Percentiles rank a stretch among this genome's conserved stretches.
Evolutionary conservation across 495 filamentous ascomycete species (phyloP).

Genomic region (Apiosordaria backusii): DNA sequence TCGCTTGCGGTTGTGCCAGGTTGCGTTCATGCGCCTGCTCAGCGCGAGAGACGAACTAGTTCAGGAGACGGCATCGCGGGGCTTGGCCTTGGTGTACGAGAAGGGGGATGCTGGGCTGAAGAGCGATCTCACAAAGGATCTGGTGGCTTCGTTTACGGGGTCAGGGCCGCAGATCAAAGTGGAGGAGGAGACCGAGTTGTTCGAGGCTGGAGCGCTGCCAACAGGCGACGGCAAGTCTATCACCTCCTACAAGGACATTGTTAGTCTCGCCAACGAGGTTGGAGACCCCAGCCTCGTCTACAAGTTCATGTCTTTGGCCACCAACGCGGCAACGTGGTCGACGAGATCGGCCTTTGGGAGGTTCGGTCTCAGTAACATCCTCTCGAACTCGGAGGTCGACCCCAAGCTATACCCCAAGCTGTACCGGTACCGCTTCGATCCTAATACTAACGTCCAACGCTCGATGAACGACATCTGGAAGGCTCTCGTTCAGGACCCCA

Average conservation of each 20-base stretch:
- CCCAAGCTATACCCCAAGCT: slow-evolving; percentile 93
- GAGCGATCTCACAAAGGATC: slow-evolving; percentile 76
- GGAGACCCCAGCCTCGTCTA: slow-evolving; percentile 93
- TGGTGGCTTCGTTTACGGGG: slow-evolving; percentile 84
- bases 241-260: slow-evolving; percentile 93
- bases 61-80: slow-evolving; percentile 90
- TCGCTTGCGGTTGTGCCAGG: slow-evolving; percentile 73
- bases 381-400: slow-evolving; percentile 84
- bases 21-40: slow-evolving; percentile 81
- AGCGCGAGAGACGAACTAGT: slow-evolving; percentile 87
- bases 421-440: slow-evolving; percentile 91
- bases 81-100: slow-evolving; percentile 85
- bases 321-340: slow-evolving; percentile 93
- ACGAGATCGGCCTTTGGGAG: slow-evolving; percentile 91
- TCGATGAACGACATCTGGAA: slow-evolving; percentile 99
- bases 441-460: slow-evolving; percentile 82
- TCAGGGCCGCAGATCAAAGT: slow-evolving; percentile 70
- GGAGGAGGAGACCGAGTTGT: slow-evolving; percentile 82
- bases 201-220: slow-evolving; percentile 87
- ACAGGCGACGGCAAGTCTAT: slow-evolving; percentile 86
- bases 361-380: slow-evolving; percentile 85
- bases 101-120: slow-evolving; percentile 77
- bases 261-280: slow-evolving; percentile 87
- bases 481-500: slow-evolving; percentile 79
- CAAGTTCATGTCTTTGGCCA: slow-evolving; percentile 93